Evolutionary conservation across 495 filamentous ascomycete genomes (phyloP).

Genomic region (Penicillium cinerascens): DNA sequence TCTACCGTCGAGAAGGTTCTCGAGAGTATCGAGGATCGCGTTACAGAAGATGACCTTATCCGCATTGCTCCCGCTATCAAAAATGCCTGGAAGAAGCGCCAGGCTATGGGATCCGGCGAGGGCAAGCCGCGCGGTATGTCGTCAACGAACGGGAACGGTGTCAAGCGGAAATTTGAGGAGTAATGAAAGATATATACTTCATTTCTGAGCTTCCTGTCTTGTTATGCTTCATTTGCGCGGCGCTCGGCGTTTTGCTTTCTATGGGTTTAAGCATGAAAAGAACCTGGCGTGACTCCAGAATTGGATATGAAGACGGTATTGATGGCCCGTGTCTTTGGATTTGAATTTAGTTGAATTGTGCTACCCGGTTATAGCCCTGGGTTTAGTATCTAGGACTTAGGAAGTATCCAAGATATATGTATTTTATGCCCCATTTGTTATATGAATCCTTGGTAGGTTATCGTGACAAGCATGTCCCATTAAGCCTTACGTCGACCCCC

Average conservation of each 20-base stretch:
- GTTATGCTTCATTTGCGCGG: slow-evolving; percentile 20
- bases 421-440: not conserved
- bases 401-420: not conserved
- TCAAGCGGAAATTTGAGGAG: slow-evolving; percentile 50
- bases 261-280: not conserved
- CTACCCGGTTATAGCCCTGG: not conserved
- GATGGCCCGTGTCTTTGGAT: not conserved
- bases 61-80: slow-evolving; percentile 61
- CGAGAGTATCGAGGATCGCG: slow-evolving; percentile 74
- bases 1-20: slow-evolving; percentile 75
- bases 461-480: not conserved
- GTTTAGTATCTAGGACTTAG: not conserved
- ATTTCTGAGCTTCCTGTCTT: not conserved
- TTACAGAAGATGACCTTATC: slow-evolving; percentile 64
- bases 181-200: slow-evolving; percentile 28
- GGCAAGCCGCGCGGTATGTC: slow-evolving; percentile 21
- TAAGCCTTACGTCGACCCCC: not conserved
- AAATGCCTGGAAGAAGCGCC: slow-evolving; percentile 66
- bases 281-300: not conserved
- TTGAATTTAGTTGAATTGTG: not conserved
- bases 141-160: slow-evolving; percentile 35
- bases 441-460: not conserved
- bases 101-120: slow-evolving; percentile 27
- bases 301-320: not conserved
- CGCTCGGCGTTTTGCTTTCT: slow-evolving; percentile 11